Evolutionary conservation across 2,329 filamentous ascomycete species (phyloP), one percentile per base, ranked within the genome.

Genomic region (Ascochyta lentis): DNA sequence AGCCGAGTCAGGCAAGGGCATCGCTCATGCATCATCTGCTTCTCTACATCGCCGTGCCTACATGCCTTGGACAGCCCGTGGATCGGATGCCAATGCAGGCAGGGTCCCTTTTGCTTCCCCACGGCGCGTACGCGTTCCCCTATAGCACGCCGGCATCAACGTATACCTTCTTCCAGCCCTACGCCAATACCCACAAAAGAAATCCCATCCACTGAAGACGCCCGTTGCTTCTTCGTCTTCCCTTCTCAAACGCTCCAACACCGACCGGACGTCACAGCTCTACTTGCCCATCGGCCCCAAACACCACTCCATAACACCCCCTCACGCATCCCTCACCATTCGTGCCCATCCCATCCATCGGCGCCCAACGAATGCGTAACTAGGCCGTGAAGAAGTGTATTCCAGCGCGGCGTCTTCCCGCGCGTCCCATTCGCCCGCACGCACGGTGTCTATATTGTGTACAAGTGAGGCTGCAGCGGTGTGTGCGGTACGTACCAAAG

Each of bases 401-500:
- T 13, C 29, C 29, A 31, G 3, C 29, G 3, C 29, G 12, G 12
- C 29, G 8, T 29, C 8, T 10, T 29, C 9, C 27, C 27, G 27
- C 9, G 12, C 29, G 1, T 31, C 29, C 29, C 12, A 31, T 31
- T 31, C 29, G 29, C 29, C 29, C 29, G 12, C 29, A 3, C 3
- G 27, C 27, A 9, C 7, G 3, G 27, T 12, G 8, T 29, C 3
- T 9, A 12, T 12, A 29, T 9, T 29, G 27, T 9, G 27, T 12
- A 29, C 9, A 41, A 55, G 52, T 55, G 52, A 55, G 52, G 52
- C 52, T 45, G 52, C 27, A 41, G 52, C 52, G 40, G 46, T 55
- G 41, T 27, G 33, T 35, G 52, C 52, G 22, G 52, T 50, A 41
- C 15, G 31, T n/a, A 9, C 26, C 6, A 9, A 4, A 9, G 8